These are phyloP conservation scores for Thalassiosira livingstoniorum DNA, from an alignment of 352 stramenopile species.

Conservation along the genomic window DNA sequence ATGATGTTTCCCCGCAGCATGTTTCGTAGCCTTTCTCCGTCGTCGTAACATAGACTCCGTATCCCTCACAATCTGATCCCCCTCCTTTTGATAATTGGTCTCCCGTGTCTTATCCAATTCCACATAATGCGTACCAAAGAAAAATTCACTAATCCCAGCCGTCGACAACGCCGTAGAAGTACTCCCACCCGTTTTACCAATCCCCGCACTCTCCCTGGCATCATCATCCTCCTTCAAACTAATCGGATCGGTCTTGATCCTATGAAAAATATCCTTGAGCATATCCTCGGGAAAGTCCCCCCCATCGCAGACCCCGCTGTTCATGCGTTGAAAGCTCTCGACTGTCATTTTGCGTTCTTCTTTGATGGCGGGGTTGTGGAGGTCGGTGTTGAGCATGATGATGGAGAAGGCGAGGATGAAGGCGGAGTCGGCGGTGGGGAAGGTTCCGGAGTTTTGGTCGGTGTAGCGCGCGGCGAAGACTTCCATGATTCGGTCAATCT, in stretches of 20 bases:
- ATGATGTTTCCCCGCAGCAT: slow-evolving; percentile 23
- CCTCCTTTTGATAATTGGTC: slow-evolving; percentile 87
- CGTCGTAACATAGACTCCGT: slow-evolving; percentile 80
- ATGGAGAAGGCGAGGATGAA: slow-evolving; percentile 97
- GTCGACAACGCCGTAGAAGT: slow-evolving; percentile 57
- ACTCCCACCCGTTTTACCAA: slow-evolving; percentile 20
- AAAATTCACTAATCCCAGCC: slow-evolving; percentile 55
- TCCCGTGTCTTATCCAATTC: slow-evolving; percentile 80
- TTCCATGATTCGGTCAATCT: slow-evolving; percentile 99
- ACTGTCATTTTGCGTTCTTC: slow-evolving; percentile 98
- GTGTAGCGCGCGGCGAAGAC: slow-evolving; percentile 97
- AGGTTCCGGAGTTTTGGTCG: slow-evolving; percentile 87
- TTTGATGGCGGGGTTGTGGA: slow-evolving; percentile 97
- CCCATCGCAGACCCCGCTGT: slow-evolving; percentile 96
- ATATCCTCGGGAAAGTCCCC: slow-evolving; percentile 94
- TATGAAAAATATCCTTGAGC: slow-evolving; percentile 93
- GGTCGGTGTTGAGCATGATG: slow-evolving; percentile 96
- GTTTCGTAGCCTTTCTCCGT: slow-evolving; percentile 59
- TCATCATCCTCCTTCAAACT: slow-evolving; percentile 96
- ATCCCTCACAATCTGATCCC: slow-evolving; percentile 86
- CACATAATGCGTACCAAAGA: slow-evolving; percentile 78
- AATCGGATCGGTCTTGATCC: slow-evolving; percentile 95
- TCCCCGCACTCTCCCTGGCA: slow-evolving; percentile 73
- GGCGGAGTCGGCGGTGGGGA: slow-evolving; percentile 93
- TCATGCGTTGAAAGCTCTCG: slow-evolving; percentile 95